Conservation (phyloP, 495 filamentous ascomycete species). For the Alectoria sarmentosa region DNA sequence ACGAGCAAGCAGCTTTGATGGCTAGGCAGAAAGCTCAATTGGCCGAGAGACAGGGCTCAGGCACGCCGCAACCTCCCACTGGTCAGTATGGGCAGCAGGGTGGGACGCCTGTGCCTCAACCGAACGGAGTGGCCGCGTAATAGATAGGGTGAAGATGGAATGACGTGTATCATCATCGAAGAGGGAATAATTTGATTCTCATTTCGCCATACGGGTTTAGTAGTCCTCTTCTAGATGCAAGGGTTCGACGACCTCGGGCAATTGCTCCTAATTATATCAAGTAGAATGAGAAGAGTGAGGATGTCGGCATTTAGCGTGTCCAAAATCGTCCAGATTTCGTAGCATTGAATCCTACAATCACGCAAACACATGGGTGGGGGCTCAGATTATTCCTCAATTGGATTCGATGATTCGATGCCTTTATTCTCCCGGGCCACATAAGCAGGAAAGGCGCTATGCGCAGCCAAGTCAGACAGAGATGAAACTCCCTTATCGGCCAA, state of each 20-base stretch:
- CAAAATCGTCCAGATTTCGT: no score
- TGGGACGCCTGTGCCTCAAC: neutral
- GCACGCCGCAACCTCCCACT: slow-evolving; percentile 37
- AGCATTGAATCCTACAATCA: no score
- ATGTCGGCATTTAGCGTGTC: no score
- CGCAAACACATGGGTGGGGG: no score
- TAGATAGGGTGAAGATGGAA: neutral
- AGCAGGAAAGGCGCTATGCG: slow-evolving; percentile 2
- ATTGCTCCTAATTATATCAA: neutral
- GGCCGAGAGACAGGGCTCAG: slow-evolving; percentile 35
- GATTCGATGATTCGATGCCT: neutral
- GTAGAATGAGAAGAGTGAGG: no score
- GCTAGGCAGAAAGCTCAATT: slow-evolving; percentile 41
- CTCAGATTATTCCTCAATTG: slow-evolving; percentile 1
- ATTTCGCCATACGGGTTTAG: neutral
- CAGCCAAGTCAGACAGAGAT: slow-evolving; percentile 18
- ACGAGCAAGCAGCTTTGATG: slow-evolving; percentile 43
- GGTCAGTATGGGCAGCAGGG: slow-evolving; percentile 34
- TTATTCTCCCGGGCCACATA: neutral
- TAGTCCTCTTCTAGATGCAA: neutral
- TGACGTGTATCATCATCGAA: neutral
- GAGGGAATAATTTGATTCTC: neutral
- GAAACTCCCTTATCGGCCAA: slow-evolving; percentile 2
- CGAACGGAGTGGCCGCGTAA: no score
- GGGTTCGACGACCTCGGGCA: neutral